A percentile compares a stretch with the other conserved stretches of the same genome.
Evolutionary conservation across 2,329 filamentous ascomycete species (phyloP).

Genomic region (Ophiostoma novo-ulmi): DNA sequence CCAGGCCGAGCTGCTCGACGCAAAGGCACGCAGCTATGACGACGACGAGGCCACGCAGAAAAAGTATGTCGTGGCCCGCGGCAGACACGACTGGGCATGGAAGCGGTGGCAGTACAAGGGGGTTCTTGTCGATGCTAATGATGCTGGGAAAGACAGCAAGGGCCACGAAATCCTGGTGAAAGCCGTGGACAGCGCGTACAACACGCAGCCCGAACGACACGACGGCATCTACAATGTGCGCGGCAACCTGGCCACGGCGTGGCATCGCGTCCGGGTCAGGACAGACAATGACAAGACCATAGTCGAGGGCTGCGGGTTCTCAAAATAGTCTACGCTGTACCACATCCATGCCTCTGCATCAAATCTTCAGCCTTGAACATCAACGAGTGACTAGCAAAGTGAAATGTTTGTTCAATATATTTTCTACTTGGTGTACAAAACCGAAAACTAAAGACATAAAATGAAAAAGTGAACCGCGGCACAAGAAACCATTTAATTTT

Average conservation of each 20-base stretch:
- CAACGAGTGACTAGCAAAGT: no score
- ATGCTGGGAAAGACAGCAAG: conserved; percentile 13
- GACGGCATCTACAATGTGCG: conserved; percentile 58
- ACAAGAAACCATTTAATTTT: neutral
- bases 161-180: conserved; percentile 55
- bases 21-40: conserved; percentile 30
- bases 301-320: conserved; percentile 27
- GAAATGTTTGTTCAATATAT: neutral
- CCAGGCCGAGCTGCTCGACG: conserved; percentile 55
- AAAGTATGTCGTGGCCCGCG: conserved; percentile 26
- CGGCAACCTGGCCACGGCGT: conserved; percentile 62
- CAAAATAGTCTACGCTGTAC: neutral
- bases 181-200: conserved; percentile 61
- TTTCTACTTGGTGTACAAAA: neutral
- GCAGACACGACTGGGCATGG: conserved; percentile 54
- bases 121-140: conserved; percentile 32
- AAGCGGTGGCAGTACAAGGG: conserved; percentile 56
- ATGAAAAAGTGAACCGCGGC: no score
- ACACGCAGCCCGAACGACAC: conserved; percentile 59
- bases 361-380: no score
- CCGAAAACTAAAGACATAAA: neutral
- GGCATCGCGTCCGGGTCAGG: conserved; percentile 52
- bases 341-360: no score
- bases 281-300: conserved; percentile 25
- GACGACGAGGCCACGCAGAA: neutral